phyloP scores from a whole-genome alignment of 768 basidiomycete species.

The Mycena rosella region DNA sequence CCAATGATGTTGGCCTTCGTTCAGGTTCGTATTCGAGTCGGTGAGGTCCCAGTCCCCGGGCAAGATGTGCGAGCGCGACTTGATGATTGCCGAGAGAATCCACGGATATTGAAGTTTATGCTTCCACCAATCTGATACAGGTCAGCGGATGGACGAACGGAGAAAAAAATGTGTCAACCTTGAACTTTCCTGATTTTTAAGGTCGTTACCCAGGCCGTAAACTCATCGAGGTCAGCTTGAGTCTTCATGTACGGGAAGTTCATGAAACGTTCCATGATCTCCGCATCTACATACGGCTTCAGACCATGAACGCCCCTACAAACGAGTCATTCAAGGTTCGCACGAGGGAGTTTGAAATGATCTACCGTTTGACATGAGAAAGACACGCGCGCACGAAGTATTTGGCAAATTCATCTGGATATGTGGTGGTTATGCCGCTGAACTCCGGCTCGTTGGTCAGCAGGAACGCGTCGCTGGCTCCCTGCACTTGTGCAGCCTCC shows the following conservation, averaged over 20 bases:
- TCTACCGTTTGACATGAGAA: not conserved
- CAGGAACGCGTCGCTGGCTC: constrained; percentile 34
- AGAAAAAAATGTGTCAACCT: no score
- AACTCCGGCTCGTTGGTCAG: constrained; percentile 36
- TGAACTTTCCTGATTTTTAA: no score
- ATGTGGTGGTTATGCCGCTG: constrained; percentile 32
- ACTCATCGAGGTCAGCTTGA: no score
- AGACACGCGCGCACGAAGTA: constrained; percentile 32
- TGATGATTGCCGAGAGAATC: not conserved
- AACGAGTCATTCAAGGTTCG: no score
- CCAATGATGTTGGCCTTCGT: constrained; percentile 11
- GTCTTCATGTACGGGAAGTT: no score
- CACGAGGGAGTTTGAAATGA: no score
- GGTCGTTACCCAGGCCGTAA: no score
- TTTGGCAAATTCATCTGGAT: constrained; percentile 27
- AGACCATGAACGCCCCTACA: no score
- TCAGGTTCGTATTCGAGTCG: no score
- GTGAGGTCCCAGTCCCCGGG: constrained; percentile 6
- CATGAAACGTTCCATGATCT: no score
- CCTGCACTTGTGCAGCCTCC: constrained; percentile 38
- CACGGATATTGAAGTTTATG: constrained; percentile 6
- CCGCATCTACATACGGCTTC: no score
- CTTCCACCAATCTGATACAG: constrained; percentile 18
- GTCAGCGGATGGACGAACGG: no score
- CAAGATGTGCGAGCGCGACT: not conserved